These are phyloP conservation scores for Lolium perenne DNA, from an alignment of 176 grass and related monocot species.

Conservation along the genomic window DNA sequence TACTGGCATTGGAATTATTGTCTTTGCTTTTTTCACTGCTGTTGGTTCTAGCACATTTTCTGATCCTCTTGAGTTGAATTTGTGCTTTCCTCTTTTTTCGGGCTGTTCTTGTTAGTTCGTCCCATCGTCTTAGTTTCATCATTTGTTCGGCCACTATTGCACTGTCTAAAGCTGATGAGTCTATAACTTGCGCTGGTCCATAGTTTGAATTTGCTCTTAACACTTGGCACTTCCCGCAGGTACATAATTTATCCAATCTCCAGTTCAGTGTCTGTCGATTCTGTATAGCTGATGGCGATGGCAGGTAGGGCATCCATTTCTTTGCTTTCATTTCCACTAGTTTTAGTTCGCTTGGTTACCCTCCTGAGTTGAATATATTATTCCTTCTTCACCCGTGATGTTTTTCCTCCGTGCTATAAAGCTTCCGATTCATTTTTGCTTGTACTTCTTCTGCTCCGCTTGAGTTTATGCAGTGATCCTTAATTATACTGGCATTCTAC, in stretches of 20 bases:
- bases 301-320: not conserved
- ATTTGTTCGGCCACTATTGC: not conserved
- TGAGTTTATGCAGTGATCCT: not conserved
- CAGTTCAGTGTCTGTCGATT: constrained; percentile 18
- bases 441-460: not conserved
- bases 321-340: constrained; percentile 5
- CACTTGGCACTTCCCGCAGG: not conserved
- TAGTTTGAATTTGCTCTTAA: not conserved
- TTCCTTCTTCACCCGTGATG: not conserved
- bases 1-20: not conserved
- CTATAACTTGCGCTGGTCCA: constrained; percentile 13
- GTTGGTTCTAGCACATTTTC: constrained; percentile 3
- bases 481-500: not conserved
- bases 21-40: not conserved
- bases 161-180: constrained; percentile 1
- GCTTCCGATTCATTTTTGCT: not conserved
- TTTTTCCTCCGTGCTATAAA: not conserved
- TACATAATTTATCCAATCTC: not conserved
- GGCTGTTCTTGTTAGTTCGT: not conserved
- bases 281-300: not conserved
- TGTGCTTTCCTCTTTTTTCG: constrained; percentile 4
- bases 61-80: constrained; percentile 12
- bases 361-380: not conserved
- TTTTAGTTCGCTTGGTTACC: not conserved
- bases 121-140: not conserved